These are phyloP conservation scores for Pilasporangium apinafurcum DNA, from an alignment of 352 stramenopile genomes.

Conservation along the genomic window DNA sequence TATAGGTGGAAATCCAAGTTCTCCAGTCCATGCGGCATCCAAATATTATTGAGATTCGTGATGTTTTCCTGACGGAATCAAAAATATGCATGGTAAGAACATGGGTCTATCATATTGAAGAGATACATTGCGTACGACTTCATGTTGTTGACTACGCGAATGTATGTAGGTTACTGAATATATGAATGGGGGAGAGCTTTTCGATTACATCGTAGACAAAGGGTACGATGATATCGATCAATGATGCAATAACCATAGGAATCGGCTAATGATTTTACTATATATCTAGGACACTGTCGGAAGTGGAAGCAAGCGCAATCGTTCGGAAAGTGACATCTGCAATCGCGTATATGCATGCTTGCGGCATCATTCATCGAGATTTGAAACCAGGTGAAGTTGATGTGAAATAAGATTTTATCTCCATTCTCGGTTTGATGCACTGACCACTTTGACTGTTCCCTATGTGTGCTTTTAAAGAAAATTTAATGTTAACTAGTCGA, in stretches of 20 bases:
- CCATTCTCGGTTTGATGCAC: background rate
- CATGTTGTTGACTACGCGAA: slow-evolving; percentile 2
- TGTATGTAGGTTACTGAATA: slow-evolving; percentile 76
- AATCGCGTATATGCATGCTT: slow-evolving; percentile 85
- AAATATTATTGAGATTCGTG: slow-evolving; percentile 89
- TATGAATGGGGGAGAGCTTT: slow-evolving; percentile 84
- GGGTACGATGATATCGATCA: slow-evolving; percentile 22
- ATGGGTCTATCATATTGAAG: background rate
- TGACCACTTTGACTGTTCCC: background rate
- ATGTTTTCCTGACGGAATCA: slow-evolving; percentile 78
- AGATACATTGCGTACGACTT: background rate
- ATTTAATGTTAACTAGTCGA: slow-evolving; percentile 82
- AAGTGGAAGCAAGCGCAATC: slow-evolving; percentile 81
- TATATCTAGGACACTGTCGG: slow-evolving; percentile 60
- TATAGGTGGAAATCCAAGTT: slow-evolving; percentile 84
- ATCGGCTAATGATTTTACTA: no score
- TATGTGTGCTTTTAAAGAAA: slow-evolving; percentile 30
- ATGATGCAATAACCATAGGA: no score
- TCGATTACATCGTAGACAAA: slow-evolving; percentile 90
- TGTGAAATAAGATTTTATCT: background rate
- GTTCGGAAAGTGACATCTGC: slow-evolving; percentile 89
- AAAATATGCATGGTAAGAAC: slow-evolving; percentile 79
- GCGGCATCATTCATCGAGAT: slow-evolving; percentile 85
- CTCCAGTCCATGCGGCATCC: slow-evolving; percentile 83
- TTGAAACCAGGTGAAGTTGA: slow-evolving; percentile 67